Base-by-base conservation (phyloP, 495 filamentous ascomycete species). In the Penicillium cataractarum region DNA sequence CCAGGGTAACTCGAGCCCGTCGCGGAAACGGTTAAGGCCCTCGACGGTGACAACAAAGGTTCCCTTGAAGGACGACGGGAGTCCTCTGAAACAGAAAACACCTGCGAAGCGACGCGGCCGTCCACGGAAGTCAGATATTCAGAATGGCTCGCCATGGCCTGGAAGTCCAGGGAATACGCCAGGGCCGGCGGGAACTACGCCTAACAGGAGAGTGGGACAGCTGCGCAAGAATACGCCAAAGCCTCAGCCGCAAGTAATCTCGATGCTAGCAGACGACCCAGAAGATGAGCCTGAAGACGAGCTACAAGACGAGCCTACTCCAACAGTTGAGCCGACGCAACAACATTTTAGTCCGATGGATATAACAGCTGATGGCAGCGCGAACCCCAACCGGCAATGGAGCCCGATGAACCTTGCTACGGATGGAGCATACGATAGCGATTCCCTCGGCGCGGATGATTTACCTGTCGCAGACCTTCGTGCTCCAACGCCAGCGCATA, bases 31-130 rank as follows among this genome's bases (percentile, higher is more conserved):
- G 27, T 60, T 68, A 4, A 70, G 74, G 32, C 70, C 71, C n/a
- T 71, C 80, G 24, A 77, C 81, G 2, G 78, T 69, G 21, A 86
- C 83, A 3, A 84, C 74, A 0, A 85, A 77, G 61, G 71, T 87
- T 10, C 84, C 84, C n/a, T 68, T 87, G 51, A 84, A 84, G 49
- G 84, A 76, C 56, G 79, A 77, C 21, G 60, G 74, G 39, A 74
- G 71, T 24, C 65, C 68, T 8, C 56, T 70, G 46, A 61, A 39
- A 32, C 72, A 74, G 35, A 69, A 74, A n/a, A 77, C 75, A 4
- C 75, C 73, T 2, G 73, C 73, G 55, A 76, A 67, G 60, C 68
- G 71, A 33, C 74, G 80, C 58, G 80, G 80, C 7, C 78, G 81
- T 26, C 81, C 81, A 22, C 73, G 78, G 24, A 83, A 84, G 65